These are phyloP conservation scores for Populus euphratica DNA, from an alignment of 345 rosid genomes.

Conservation along the genomic window DNA sequence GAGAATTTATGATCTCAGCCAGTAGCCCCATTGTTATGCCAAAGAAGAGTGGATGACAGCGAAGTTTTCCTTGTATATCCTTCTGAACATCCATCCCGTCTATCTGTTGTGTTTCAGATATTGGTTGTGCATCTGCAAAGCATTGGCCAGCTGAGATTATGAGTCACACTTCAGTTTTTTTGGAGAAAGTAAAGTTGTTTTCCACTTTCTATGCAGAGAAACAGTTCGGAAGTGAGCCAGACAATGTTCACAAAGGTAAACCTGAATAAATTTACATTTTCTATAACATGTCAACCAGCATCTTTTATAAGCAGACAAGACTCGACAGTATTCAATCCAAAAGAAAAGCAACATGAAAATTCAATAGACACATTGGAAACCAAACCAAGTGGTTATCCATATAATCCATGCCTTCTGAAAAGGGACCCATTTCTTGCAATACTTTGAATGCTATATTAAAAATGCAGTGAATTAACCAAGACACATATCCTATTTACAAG, in stretches of 20 bases:
- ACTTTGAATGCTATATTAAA: not conserved
- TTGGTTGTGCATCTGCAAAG: constrained; percentile 52
- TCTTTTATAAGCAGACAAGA: not conserved
- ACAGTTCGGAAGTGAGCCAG: not conserved
- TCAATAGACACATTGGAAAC: not conserved
- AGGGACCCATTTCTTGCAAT: not conserved
- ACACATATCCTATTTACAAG: not conserved
- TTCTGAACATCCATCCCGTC: constrained; percentile 35
- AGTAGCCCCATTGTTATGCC: constrained; percentile 89
- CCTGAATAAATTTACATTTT: not conserved
- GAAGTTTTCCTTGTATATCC: constrained; percentile 55
- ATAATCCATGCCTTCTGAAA: not conserved
- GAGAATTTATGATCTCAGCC: constrained; percentile 95
- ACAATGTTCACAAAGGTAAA: not conserved
- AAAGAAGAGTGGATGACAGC: constrained; percentile 84
- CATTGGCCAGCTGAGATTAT: constrained; percentile 18
- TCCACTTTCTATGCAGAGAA: not conserved
- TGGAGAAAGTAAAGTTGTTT: not conserved
- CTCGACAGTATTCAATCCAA: not conserved
- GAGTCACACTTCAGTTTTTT: not conserved
- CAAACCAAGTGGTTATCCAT: not conserved
- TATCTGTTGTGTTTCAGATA: constrained; percentile 30
- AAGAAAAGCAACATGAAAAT: not conserved
- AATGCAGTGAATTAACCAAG: not conserved
- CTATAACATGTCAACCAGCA: not conserved